Evolutionary conservation across 192 early-diverging fungal genomes (phyloP).

Genomic region (Backusella westeae): DNA sequence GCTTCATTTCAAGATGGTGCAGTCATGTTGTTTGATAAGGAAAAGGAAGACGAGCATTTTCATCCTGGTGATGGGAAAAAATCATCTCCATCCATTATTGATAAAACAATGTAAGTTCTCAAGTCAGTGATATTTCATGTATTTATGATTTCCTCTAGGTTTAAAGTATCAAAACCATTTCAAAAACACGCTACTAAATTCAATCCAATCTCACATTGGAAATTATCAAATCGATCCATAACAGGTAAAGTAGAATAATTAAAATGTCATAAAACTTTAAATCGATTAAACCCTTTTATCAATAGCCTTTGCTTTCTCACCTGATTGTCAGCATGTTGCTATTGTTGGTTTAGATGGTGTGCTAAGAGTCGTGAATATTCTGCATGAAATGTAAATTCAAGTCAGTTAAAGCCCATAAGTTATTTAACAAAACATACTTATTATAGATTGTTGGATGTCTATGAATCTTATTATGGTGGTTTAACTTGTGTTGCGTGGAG

Average conservation of each 20-base stretch:
- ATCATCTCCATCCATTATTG: neutral
- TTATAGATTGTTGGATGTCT: constrained; percentile 68
- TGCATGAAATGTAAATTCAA: constrained; percentile 50
- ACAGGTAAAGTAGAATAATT: constrained; percentile 4
- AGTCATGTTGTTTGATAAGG: constrained; percentile 85
- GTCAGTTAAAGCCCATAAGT: too few species aligned
- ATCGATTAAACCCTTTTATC: neutral
- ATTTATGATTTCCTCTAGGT: constrained; percentile 12
- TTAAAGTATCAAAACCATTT: constrained; percentile 49
- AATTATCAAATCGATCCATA: constrained; percentile 29
- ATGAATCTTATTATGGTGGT: constrained; percentile 84
- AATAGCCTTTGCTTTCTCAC: constrained; percentile 80
- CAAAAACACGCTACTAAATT: constrained; percentile 52
- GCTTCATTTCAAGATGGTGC: constrained; percentile 84
- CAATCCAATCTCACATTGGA: constrained; percentile 35
- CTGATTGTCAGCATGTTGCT: constrained; percentile 82
- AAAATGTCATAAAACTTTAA: neutral
- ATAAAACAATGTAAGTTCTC: neutral
- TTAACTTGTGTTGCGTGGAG: constrained; percentile 87
- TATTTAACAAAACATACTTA: neutral
- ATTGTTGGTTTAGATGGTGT: constrained; percentile 79
- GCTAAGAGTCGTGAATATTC: constrained; percentile 77
- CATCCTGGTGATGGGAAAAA: constrained; percentile 11
- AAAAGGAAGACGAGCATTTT: constrained; percentile 78
- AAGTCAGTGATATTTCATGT: too few species aligned